Conservation (phyloP, 352 stramenopile species). For the Proteromonas lacertae region DNA sequence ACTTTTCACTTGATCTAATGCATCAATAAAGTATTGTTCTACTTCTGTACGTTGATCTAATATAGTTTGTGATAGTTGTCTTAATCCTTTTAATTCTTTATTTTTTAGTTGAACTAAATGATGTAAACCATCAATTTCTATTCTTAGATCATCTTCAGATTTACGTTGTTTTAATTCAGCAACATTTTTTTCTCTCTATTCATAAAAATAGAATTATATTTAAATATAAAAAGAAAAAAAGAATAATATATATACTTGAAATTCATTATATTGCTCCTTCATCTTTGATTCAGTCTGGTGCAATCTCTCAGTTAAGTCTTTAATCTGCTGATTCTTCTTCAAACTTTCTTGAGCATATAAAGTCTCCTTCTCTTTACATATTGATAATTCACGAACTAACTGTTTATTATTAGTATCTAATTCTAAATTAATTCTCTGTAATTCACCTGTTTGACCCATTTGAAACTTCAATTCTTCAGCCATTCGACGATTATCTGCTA, state of each 20-base stretch:
- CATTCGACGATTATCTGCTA: slow-evolving; percentile 51
- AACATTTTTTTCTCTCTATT: too few species aligned
- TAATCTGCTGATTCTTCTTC: slow-evolving; percentile 26
- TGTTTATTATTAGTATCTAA: slow-evolving; percentile 9
- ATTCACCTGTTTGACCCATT: slow-evolving; percentile 27
- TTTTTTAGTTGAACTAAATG: slow-evolving; percentile 53
- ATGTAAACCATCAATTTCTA: slow-evolving; percentile 18
- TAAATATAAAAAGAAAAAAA: not conserved
- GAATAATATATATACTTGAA: not conserved
- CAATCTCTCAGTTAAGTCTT: slow-evolving; percentile 15
- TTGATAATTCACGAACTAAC: slow-evolving; percentile 28
- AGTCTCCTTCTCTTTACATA: slow-evolving; percentile 34
- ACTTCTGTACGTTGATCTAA: slow-evolving; percentile 48
- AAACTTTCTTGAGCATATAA: slow-evolving; percentile 39
- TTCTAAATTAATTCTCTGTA: slow-evolving; percentile 27
- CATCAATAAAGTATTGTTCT: slow-evolving; percentile 56
- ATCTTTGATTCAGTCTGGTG: too few species aligned
- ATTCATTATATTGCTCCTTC: not conserved
- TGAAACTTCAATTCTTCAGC: slow-evolving; percentile 54
- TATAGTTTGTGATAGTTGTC: slow-evolving; percentile 42
- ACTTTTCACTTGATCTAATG: slow-evolving; percentile 37
- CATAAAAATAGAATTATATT: not conserved
- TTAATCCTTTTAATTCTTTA: slow-evolving; percentile 48
- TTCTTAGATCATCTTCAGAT: slow-evolving; percentile 1
- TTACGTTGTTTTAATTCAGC: too few species aligned